Evolutionary conservation across 1,284 basidiomycete genomes (phyloP).

Genomic region (Exobasidium rhododendri): DNA sequence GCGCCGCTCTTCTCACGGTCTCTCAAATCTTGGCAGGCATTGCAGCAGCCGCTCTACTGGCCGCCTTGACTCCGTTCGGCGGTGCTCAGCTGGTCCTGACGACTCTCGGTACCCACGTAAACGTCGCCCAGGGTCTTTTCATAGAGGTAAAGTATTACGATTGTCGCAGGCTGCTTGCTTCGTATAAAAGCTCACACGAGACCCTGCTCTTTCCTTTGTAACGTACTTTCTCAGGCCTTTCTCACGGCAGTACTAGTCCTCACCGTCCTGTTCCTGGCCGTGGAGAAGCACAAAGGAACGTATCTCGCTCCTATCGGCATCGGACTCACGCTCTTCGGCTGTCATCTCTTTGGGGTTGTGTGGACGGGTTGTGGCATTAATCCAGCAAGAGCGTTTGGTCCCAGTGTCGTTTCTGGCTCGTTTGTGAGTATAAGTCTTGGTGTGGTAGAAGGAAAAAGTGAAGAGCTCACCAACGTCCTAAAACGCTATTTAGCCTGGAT

Average conservation of each 20-base stretch:
- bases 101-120: slow-evolving; percentile 50
- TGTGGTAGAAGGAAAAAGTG: background rate
- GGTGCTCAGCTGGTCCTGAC: slow-evolving; percentile 55
- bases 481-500: no score
- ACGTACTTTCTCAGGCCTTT: slow-evolving; percentile 37
- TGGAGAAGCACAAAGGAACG: slow-evolving; percentile 57
- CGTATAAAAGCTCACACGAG: background rate
- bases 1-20: slow-evolving; percentile 55
- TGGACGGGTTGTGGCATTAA: slow-evolving; percentile 23
- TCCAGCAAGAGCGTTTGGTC: slow-evolving; percentile 15
- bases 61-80: slow-evolving; percentile 55
- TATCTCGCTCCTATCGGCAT: slow-evolving; percentile 43
- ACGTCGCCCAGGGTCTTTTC: slow-evolving; percentile 43
- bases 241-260: slow-evolving; percentile 57
- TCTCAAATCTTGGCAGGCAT: slow-evolving; percentile 58
- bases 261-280: slow-evolving; percentile 57
- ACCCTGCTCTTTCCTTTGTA: background rate
- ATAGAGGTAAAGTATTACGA: no score
- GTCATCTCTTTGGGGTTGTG: slow-evolving; percentile 27
- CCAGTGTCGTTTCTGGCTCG: background rate
- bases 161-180: no score
- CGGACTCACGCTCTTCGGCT: slow-evolving; percentile 36
- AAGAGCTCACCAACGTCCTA: no score
- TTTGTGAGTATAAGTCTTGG: slow-evolving; percentile 13
- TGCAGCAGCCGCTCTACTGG: slow-evolving; percentile 57